Conservation (phyloP, 768 basidiomycete genomes). For the Suillus weaverae region DNA sequence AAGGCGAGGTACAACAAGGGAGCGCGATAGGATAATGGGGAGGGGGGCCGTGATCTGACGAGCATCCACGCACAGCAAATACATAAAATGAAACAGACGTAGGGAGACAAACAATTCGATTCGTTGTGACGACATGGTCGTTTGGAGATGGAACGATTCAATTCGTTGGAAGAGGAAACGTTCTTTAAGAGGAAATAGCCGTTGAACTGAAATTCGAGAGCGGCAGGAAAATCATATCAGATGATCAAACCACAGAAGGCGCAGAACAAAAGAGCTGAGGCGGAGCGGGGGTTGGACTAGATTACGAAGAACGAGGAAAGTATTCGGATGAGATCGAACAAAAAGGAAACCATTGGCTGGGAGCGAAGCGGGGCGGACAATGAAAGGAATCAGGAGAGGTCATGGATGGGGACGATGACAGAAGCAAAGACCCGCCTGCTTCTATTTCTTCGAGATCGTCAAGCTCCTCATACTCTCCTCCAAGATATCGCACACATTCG, state of each 20-base stretch:
- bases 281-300: background rate
- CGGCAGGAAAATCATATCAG: background rate
- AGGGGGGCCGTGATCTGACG: background rate
- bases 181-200: background rate
- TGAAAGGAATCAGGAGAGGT: background rate
- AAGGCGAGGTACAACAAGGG: background rate
- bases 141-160: background rate
- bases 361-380: background rate
- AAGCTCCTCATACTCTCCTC: slow-evolving; percentile 72
- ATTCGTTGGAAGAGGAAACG: background rate
- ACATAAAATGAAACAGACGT: background rate
- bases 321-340: background rate
- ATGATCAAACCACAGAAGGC: background rate
- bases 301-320: background rate
- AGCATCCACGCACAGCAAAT: background rate
- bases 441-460: slow-evolving; percentile 54
- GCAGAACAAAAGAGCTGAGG: background rate
- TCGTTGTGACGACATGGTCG: background rate
- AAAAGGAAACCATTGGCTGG: background rate
- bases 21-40: background rate
- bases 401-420: background rate
- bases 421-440: background rate
- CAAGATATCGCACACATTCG: slow-evolving; percentile 42
- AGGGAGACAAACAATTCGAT: background rate
- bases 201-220: background rate